Evolutionary conservation across 2,329 filamentous ascomycete genomes (phyloP), one percentile per base, ranked within the genome.

Genomic region (Sclerotinia trifoliorum): DNA sequence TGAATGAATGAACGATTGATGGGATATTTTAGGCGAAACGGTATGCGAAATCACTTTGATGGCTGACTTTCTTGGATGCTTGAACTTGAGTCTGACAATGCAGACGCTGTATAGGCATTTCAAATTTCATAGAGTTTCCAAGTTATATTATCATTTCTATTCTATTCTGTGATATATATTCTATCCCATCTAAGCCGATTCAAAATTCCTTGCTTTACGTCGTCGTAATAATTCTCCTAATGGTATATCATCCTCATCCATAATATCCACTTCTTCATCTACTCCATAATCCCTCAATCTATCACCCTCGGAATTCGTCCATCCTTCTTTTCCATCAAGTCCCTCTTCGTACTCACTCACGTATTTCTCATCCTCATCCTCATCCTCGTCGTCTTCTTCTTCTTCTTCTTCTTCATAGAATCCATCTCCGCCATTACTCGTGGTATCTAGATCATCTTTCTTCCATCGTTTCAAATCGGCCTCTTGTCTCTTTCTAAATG

Each of bases 241-340:
- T 0, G 91, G 91, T 19, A 94, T 80, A 73, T 93, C 88, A 70
- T 87, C 85, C 54, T 84, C 82, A 71, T 84, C 83, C 39, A 77
- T 24, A 58, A 84, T 82, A 70, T 93, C 89, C 0, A 84, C 85
- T 19, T 91, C 90, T 74, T 93, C 90, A 73, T 94, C 92, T 0
- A 95, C 91, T 1, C 92, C 92, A 75, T 89, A 95, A 74, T 95
- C 92, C 54, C 85, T 83, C 62, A 95, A 79, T 46, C 87, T 82
- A 75, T 94, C 90, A 1, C 91, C 92, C 65, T 94, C 91, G 0
- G 86, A 83, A 72, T 94, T 94, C 0, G 83, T 86, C 91, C 91
- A 95, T 6, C 81, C 84, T 54, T 84, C 83, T 74, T 86, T 82
- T 6, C 84, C 85, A 71, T 83, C 81, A 64, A 73, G 73, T 51